phyloP scores from a whole-genome alignment of 73 alveolate species.

The Paramecium sonneborni region DNA sequence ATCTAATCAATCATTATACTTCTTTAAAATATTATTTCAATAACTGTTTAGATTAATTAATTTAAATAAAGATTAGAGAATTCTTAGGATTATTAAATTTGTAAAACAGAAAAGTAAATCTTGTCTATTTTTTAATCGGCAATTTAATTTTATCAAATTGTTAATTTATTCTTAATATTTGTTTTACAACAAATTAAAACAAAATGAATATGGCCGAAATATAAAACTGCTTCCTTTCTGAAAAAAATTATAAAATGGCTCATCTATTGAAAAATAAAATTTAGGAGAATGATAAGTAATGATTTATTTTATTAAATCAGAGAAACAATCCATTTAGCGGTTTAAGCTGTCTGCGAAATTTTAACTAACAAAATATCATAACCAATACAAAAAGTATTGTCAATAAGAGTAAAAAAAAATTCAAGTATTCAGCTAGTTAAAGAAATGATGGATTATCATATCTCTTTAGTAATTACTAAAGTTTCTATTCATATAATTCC shows the following conservation, averaged over 20 bases:
- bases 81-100: no score
- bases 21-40: no score
- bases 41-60: no score
- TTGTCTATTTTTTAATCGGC: not conserved
- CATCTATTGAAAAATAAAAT: not conserved
- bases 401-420: not conserved
- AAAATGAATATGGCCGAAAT: not conserved
- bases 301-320: not conserved
- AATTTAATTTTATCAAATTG: not conserved
- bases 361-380: not conserved
- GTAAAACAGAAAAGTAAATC: not conserved
- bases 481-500: not conserved
- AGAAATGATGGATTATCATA: slow-evolving; percentile 21
- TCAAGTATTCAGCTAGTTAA: not conserved
- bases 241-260: not conserved
- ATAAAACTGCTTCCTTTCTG: slow-evolving; percentile 17
- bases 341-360: not conserved
- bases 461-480: not conserved
- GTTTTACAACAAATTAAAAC: not conserved
- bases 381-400: not conserved
- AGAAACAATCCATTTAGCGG: not conserved
- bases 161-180: no score
- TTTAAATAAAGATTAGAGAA: no score
- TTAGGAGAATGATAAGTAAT: not conserved
- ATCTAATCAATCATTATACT: no score